Conservation (phyloP, 768 basidiomycete genomes). For the Pleurotus tuber-regium region DNA sequence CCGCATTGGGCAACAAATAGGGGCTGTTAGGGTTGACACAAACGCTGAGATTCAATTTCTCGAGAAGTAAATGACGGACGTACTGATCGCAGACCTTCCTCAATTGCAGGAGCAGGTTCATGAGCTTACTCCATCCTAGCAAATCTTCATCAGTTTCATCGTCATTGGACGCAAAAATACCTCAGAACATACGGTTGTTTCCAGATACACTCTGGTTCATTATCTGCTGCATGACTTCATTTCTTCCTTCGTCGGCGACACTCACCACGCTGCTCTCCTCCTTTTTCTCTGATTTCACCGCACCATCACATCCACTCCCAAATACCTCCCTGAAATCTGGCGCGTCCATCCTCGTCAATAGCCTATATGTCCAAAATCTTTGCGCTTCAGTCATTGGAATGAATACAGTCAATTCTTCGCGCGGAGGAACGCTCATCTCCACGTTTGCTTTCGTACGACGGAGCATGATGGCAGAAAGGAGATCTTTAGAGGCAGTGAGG, state of each 20-base stretch:
- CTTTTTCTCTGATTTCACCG: slow-evolving; percentile 13
- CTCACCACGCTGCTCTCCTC: slow-evolving; percentile 18
- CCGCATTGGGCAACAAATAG: slow-evolving; percentile 47
- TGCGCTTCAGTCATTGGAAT: slow-evolving; percentile 58
- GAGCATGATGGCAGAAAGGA: slow-evolving; percentile 54
- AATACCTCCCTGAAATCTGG: slow-evolving; percentile 50
- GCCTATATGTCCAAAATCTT: slow-evolving; percentile 58
- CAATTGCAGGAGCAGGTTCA: slow-evolving; percentile 72
- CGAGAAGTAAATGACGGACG: too few species aligned
- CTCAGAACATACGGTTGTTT: slow-evolving; percentile 2
- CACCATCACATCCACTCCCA: slow-evolving; percentile 19
- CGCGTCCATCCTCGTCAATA: slow-evolving; percentile 51
- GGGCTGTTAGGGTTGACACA: too few species aligned
- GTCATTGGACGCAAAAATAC: neutral
- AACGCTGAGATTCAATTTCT: too few species aligned
- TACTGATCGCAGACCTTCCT: slow-evolving; percentile 71
- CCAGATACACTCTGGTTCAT: slow-evolving; percentile 35
- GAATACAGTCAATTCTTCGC: slow-evolving; percentile 56
- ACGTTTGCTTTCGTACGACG: slow-evolving; percentile 57
- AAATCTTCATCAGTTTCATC: neutral
- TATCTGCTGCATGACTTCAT: slow-evolving; percentile 38
- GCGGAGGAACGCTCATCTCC: slow-evolving; percentile 44
- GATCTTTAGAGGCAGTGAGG: slow-evolving; percentile 44
- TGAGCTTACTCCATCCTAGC: slow-evolving; percentile 51
- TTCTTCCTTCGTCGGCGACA: slow-evolving; percentile 28